Evolutionary conservation across 176 grass and related monocot species (phyloP), one percentile per base, ranked within the genome.

Genomic region (Paspalum vaginatum): DNA sequence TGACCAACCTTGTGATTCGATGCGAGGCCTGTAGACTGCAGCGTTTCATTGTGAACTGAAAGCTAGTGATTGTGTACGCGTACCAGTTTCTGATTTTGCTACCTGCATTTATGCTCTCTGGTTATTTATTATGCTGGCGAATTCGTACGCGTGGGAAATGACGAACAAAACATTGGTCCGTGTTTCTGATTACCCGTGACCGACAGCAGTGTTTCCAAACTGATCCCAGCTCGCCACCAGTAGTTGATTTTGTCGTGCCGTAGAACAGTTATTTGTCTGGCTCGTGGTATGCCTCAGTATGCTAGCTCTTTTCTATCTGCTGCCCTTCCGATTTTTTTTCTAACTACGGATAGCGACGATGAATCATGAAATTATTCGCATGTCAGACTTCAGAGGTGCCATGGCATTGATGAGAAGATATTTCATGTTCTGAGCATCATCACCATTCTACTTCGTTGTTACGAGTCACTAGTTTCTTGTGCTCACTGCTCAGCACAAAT

Each of bases 371-470:
- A 61, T 14, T 56, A 64, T 76, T 56, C 69, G 53, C 87, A 89
- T 85, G 70, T 76, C 70, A 89, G 82, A 89, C 82, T 85, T 81
- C 56, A 63, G 82, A 89, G 87, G 65, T 85, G 87, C 64, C 25
- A 26, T 60, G 40, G 77, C 87, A 89, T 88, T 85, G 18, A 88
- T 85, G 87, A 88, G 76, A 85, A 80, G 62, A 88, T 57, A 25
- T 48, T 70, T 81, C 64, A 81, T 89, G 4, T 51, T 57, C 78
- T 89, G 72, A 85, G 72, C 72, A 43, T 14, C 4, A 14, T 6
- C 3, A 48, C 12, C 59, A 2, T 1, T 6, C 25, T 54, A 9
- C 10, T 43, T 21, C 4, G 2, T 75, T 12, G 41, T 42, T 7
- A 63, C 14, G 60, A 7, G 15, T 61, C 9, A 38, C 13, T 67